Conservation (phyloP, 345 rosid genomes). For the Populus deltoides region DNA sequence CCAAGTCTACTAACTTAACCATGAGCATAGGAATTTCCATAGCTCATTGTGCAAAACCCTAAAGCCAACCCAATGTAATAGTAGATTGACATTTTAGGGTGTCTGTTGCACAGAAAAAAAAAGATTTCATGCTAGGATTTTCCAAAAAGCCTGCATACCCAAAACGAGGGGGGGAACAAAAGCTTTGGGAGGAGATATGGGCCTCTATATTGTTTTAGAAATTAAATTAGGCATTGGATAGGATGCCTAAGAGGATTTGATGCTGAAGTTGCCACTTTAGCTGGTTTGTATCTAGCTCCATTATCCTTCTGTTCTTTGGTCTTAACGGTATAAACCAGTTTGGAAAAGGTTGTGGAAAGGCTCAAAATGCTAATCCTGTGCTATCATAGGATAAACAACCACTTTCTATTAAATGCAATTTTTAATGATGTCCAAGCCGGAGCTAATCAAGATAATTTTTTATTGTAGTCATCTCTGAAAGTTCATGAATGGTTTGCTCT, state of each 20-base stretch:
- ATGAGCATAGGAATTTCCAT: background rate
- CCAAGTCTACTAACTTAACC: background rate
- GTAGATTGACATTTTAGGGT: background rate
- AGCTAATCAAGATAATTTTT: background rate
- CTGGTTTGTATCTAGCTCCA: background rate
- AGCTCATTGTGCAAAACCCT: background rate
- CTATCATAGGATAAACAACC: background rate
- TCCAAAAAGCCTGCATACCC: background rate
- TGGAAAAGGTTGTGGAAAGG: background rate
- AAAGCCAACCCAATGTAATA: background rate
- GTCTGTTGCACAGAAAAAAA: background rate
- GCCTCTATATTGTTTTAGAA: background rate
- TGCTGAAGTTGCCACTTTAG: background rate
- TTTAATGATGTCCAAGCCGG: background rate
- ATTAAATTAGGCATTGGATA: background rate
- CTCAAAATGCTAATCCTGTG: background rate
- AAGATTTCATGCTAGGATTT: background rate
- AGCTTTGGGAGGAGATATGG: background rate
- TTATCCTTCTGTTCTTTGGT: background rate
- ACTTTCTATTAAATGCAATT: background rate
- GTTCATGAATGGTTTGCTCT: background rate
- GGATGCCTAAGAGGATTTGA: background rate
- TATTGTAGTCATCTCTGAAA: background rate
- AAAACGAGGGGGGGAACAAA: background rate
- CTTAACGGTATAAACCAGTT: background rate